Conservation (phyloP, 371 early-diverging fungal genomes). For the Fennellomyces sp. region DNA sequence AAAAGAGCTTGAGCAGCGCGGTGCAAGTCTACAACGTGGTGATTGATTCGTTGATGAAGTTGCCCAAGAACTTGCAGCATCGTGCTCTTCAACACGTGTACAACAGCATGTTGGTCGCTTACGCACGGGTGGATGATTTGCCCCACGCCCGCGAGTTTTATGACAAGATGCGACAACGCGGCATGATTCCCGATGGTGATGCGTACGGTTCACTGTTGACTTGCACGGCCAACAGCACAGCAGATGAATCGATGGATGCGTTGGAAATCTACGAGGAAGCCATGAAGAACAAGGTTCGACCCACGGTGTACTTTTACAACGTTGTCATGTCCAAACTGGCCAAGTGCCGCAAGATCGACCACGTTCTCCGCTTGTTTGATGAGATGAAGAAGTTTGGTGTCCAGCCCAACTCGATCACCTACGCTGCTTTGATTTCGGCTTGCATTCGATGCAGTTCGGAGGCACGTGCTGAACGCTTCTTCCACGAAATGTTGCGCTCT, state of each 20-base stretch:
- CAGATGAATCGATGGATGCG: slow-evolving; percentile 60
- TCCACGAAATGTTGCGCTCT: slow-evolving; percentile 52
- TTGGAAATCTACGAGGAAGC: slow-evolving; percentile 61
- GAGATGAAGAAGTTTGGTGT: slow-evolving; percentile 57
- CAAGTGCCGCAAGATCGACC: slow-evolving; percentile 57
- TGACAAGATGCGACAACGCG: slow-evolving; percentile 38
- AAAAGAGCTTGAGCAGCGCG: slow-evolving; percentile 22
- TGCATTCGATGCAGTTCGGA: slow-evolving; percentile 59
- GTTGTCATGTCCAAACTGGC: slow-evolving; percentile 64
- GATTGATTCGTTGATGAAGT: slow-evolving; percentile 13
- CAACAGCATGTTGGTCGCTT: slow-evolving; percentile 61
- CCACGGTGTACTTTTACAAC: slow-evolving; percentile 65
- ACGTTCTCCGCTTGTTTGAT: slow-evolving; percentile 50
- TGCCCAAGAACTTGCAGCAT: slow-evolving; percentile 7
- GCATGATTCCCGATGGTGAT: slow-evolving; percentile 45
- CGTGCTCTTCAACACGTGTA: slow-evolving; percentile 24
- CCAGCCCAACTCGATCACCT: slow-evolving; percentile 62
- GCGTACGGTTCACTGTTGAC: slow-evolving; percentile 53
- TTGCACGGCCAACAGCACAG: slow-evolving; percentile 47
- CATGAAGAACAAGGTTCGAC: slow-evolving; percentile 53
- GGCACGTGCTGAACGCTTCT: slow-evolving; percentile 47
- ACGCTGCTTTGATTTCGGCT: slow-evolving; percentile 64
- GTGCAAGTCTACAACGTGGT: slow-evolving; percentile 32
- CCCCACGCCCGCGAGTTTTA: slow-evolving; percentile 48
- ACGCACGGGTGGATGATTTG: slow-evolving; percentile 49